phyloP scores from a whole-genome alignment of 768 basidiomycete genomes.

The Pleurotus tuoliensis region DNA sequence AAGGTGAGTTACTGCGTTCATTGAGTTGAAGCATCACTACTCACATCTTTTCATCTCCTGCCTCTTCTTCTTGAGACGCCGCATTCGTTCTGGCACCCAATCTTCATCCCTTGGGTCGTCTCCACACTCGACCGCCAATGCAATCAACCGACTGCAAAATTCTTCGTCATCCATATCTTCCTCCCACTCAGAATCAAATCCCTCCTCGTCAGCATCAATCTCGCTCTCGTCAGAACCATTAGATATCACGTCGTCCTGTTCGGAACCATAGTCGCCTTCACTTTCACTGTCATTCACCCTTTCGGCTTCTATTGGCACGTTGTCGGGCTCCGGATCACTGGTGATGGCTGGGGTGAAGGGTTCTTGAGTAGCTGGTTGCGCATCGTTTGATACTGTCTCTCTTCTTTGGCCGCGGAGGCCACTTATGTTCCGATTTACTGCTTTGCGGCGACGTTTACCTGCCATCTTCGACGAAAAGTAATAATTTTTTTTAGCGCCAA shows the following conservation, averaged over 20 bases:
- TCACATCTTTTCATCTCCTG: neutral
- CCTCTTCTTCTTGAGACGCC: slow-evolving; percentile 5
- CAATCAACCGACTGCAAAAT: neutral
- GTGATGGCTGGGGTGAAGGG: neutral
- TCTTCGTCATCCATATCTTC: neutral
- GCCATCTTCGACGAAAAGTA: neutral
- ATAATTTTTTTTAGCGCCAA: neutral
- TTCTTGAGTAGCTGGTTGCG: neutral
- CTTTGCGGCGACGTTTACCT: neutral
- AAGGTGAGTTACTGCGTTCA: neutral
- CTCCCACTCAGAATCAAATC: neutral
- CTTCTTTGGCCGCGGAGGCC: neutral
- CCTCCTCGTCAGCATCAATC: neutral
- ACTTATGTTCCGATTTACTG: neutral
- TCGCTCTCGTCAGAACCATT: neutral
- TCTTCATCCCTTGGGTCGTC: slow-evolving; percentile 10
- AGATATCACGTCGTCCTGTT: neutral
- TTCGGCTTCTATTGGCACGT: neutral
- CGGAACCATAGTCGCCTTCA: neutral
- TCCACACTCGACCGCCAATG: neutral
- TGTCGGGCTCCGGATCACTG: neutral
- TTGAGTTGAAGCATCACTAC: neutral
- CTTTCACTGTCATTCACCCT: neutral
- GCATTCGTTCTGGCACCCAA: slow-evolving; percentile 5
- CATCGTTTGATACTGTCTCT: neutral